Conservation (phyloP, 1,139 yeast species). For the Blastobotrys persicus region DNA sequence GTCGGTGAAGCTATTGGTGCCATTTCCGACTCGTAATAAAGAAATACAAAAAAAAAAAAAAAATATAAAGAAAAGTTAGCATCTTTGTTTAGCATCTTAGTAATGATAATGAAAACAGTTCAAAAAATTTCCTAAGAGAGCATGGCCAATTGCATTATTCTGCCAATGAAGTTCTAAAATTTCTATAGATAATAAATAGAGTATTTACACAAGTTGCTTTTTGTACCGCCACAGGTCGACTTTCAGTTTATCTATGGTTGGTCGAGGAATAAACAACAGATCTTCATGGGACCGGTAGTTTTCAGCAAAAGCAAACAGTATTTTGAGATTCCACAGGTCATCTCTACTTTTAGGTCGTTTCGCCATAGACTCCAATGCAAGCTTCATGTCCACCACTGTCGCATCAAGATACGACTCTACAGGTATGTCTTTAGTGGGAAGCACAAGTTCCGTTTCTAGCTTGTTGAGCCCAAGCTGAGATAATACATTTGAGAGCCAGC, state of each 20-base stretch:
- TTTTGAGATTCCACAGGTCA: slow-evolving; percentile 63
- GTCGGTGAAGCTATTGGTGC: slow-evolving; percentile 83
- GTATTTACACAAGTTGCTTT: neutral
- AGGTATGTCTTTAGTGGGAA: slow-evolving; percentile 1
- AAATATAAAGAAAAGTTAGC: slow-evolving; percentile 3
- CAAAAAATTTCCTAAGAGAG: neutral
- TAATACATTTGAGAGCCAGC: slow-evolving; percentile 2
- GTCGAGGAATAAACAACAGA: slow-evolving; percentile 14
- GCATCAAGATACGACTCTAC: slow-evolving; percentile 28
- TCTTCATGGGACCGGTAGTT: slow-evolving; percentile 21
- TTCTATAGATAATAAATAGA: neutral
- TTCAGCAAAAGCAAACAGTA: slow-evolving; percentile 66
- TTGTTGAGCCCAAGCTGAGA: slow-evolving; percentile 5
- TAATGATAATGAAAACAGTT: neutral
- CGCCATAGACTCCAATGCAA: slow-evolving; percentile 51
- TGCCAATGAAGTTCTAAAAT: neutral
- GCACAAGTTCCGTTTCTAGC: slow-evolving; percentile 1
- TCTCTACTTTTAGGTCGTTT: slow-evolving; percentile 47
- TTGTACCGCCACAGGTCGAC: slow-evolving; percentile 18
- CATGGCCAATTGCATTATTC: neutral
- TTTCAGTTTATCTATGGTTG: slow-evolving; percentile 21
- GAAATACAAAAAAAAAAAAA: no score
- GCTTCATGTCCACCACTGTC: slow-evolving; percentile 55
- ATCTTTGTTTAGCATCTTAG: neutral
- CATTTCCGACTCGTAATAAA: slow-evolving; percentile 5